Evolutionary conservation across 352 stramenopile species (phyloP).

Genomic region (Thalassiosira oceanica): DNA sequence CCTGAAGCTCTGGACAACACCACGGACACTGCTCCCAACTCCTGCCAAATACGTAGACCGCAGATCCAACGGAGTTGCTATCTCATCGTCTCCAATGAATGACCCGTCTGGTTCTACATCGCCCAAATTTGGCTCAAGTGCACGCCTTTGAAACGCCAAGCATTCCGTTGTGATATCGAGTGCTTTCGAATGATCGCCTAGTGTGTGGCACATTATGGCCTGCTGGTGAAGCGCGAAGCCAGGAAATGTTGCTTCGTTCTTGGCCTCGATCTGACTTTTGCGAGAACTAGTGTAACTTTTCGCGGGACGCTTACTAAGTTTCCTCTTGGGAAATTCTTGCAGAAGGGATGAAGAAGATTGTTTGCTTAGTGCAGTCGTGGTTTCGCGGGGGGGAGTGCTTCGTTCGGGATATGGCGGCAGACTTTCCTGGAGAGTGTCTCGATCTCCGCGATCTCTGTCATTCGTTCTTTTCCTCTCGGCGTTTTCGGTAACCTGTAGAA

Average conservation of each 20-base stretch:
- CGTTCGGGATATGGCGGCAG: slow-evolving; percentile 24
- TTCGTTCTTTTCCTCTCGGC: too few relatives aligned
- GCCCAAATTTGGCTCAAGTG: neutral
- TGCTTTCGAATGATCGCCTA: slow-evolving; percentile 27
- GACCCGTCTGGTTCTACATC: neutral
- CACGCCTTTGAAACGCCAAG: slow-evolving; percentile 36
- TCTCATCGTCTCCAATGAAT: slow-evolving; percentile 1
- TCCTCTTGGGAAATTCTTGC: too few relatives aligned
- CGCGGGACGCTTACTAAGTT: too few relatives aligned
- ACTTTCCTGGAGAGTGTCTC: slow-evolving; percentile 8
- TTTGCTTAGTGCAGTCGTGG: neutral
- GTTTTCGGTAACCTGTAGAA: too few relatives aligned
- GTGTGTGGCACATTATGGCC: slow-evolving; percentile 27
- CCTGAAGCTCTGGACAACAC: slow-evolving; percentile 25
- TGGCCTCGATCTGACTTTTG: too few relatives aligned
- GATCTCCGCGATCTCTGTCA: too few relatives aligned
- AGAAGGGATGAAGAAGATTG: too few relatives aligned
- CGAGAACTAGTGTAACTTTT: too few relatives aligned
- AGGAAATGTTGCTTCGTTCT: slow-evolving; percentile 29
- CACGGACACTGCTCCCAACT: slow-evolving; percentile 22
- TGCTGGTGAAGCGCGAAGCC: slow-evolving; percentile 42
- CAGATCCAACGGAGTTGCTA: slow-evolving; percentile 13
- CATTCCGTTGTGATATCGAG: slow-evolving; percentile 49
- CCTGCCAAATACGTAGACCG: slow-evolving; percentile 9
- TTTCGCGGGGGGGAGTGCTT: neutral